phyloP scores from a whole-genome alignment of 2,329 filamentous ascomycete species.

The Pseudogymnoascus sp. region DNA sequence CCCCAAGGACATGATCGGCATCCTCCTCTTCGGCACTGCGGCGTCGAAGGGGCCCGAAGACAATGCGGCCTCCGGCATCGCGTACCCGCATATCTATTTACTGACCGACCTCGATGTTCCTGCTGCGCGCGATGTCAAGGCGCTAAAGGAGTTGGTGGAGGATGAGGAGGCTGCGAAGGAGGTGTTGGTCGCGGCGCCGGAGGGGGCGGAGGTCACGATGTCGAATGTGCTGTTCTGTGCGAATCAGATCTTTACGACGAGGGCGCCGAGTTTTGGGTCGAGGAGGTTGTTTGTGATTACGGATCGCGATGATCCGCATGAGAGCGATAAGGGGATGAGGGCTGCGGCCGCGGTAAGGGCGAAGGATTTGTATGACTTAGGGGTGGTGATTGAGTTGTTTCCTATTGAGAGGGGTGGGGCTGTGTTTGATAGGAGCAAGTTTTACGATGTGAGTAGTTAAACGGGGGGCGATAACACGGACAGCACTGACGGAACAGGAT shows the following conservation, averaged over 20 bases:
- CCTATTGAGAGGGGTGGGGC: constrained; percentile 65
- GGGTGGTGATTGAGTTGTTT: constrained; percentile 86
- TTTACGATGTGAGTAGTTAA: constrained; percentile 71
- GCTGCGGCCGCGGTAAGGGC: constrained; percentile 77
- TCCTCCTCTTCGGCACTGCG: constrained; percentile 84
- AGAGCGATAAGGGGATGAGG: constrained; percentile 60
- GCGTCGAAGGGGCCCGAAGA: constrained; percentile 71
- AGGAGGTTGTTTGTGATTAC: constrained; percentile 92
- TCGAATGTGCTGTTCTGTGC: constrained; percentile 87
- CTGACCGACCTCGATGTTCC: constrained; percentile 83
- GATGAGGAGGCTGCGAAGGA: constrained; percentile 64
- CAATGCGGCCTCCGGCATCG: constrained; percentile 48
- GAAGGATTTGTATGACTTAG: constrained; percentile 90
- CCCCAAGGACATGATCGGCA: constrained; percentile 94
- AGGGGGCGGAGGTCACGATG: constrained; percentile 59
- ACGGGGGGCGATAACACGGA: background rate
- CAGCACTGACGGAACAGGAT: constrained; percentile 47
- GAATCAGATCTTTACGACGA: constrained; percentile 93
- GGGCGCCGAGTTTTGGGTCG: constrained; percentile 88
- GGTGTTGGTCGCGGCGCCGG: constrained; percentile 60
- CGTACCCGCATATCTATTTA: constrained; percentile 88
- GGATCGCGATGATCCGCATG: constrained; percentile 82
- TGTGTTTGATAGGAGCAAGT: constrained; percentile 73
- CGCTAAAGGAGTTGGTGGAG: constrained; percentile 66
- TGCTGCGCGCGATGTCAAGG: constrained; percentile 77